These are phyloP conservation scores for Erodium texanum DNA, from an alignment of 441 rosid species.

Conservation along the genomic window DNA sequence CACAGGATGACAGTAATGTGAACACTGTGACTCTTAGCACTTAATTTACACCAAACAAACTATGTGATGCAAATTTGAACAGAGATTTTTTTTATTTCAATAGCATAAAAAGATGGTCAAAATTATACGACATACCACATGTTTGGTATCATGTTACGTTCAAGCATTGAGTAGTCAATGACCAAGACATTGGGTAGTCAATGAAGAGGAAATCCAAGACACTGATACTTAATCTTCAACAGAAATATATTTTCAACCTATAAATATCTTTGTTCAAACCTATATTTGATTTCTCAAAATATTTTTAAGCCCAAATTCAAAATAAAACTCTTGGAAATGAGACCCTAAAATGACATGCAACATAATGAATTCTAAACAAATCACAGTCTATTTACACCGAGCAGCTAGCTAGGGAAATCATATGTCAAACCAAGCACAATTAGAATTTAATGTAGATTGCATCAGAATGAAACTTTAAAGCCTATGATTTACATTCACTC, in stretches of 20 bases:
- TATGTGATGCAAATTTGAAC: background rate
- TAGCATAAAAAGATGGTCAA: background rate
- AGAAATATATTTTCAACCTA: background rate
- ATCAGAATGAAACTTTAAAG: conserved; percentile 21
- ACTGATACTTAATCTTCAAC: background rate
- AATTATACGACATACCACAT: background rate
- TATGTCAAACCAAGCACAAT: conserved; percentile 17
- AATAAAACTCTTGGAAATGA: no score
- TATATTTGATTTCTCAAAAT: background rate
- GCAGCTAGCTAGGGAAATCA: conserved; percentile 12
- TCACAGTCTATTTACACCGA: background rate
- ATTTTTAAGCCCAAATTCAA: no score
- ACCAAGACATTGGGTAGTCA: background rate
- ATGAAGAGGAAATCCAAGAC: background rate
- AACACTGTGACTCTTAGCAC: background rate
- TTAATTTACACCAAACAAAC: background rate
- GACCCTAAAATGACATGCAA: no score
- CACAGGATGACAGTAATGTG: background rate
- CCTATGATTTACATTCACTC: conserved; percentile 50
- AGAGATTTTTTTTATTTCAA: no score
- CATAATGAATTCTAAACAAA: no score
- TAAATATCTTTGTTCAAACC: background rate
- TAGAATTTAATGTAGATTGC: conserved; percentile 17
- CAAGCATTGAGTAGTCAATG: background rate
- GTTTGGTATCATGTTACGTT: background rate